Evolutionary conservation across 73 alveolate species (phyloP), one percentile per base, ranked within the genome.

Genomic region (Blepharisma stoltei): DNA sequence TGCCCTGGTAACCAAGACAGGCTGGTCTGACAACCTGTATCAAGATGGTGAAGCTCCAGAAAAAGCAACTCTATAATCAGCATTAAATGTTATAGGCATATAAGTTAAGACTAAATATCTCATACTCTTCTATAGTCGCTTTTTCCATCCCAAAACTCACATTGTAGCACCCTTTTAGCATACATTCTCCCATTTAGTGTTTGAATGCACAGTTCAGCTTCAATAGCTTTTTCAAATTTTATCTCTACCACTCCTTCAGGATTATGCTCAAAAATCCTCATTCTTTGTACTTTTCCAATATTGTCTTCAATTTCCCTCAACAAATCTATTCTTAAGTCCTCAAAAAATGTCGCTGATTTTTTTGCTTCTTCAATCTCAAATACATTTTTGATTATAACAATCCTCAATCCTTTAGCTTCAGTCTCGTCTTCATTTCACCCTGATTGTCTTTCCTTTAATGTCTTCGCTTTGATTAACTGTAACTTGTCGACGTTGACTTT

Each of bases 71-170:
- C n/a, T n/a, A n/a, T n/a, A n/a, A n/a, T n/a, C n/a, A n/a, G n/a
- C n/a, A n/a, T n/a, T n/a, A n/a, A n/a, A n/a, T n/a, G n/a, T n/a
- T n/a, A n/a, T n/a, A n/a, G n/a, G n/a, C n/a, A n/a, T n/a, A n/a
- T n/a, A n/a, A n/a, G n/a, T n/a, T n/a, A n/a, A n/a, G 67, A 54
- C 8, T 71, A 60, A 43, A n/a, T 25, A 60, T 14, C 38, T 18
- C 48, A 1, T 60, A 60, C 73, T 5, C 73, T 60, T 67, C 89
- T 86, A 67, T 65, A 92, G 77, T 92, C 93, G n/a, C 88, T 84
- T 37, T 80, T 80, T 21, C 95, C 98, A 90, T 92, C 96, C 95
- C 98, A 92, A 82, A 67, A 92, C 45, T 69, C 68, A 82, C 88
- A 66, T 23, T 45, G 54, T 0, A 92, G 44, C 41, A 54, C 66